A percentile compares a stretch with the other conserved stretches of the same genome.
These are phyloP conservation scores for Boletus holoroseus DNA, from an alignment of 1,284 basidiomycete species.

Conservation along the genomic window DNA sequence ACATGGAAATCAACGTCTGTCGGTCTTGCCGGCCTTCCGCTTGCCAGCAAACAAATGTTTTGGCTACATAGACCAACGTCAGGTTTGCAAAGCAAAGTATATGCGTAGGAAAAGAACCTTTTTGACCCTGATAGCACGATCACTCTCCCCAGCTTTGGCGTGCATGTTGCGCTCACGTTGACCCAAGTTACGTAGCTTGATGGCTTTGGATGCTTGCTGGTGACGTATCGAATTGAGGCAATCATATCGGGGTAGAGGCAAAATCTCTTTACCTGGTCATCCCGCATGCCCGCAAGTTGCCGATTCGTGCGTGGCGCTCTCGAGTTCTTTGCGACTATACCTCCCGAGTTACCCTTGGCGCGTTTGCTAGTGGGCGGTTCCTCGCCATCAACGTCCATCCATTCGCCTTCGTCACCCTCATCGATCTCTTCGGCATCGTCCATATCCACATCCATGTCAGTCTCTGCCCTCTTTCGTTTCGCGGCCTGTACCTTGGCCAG, in stretches of 20 bases:
- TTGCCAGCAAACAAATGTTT: slow-evolving; percentile 87
- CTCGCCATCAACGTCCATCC: slow-evolving; percentile 69
- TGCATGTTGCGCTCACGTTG: slow-evolving; percentile 82
- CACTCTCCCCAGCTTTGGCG: slow-evolving; percentile 86
- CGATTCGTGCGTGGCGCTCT: slow-evolving; percentile 68
- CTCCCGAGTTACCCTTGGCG: slow-evolving; percentile 59
- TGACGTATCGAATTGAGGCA: background rate
- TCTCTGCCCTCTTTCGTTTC: slow-evolving; percentile 64
- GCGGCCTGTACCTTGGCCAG: slow-evolving; percentile 74
- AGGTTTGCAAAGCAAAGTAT: slow-evolving; percentile 6
- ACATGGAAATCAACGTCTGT: slow-evolving; percentile 52
- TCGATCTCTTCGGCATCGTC: slow-evolving; percentile 46
- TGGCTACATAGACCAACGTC: slow-evolving; percentile 44
- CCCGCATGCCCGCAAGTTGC: slow-evolving; percentile 73
- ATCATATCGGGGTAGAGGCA: background rate
- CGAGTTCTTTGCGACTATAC: slow-evolving; percentile 44
- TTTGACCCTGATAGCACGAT: slow-evolving; percentile 75
- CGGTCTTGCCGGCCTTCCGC: slow-evolving; percentile 82
- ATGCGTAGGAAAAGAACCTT: slow-evolving; percentile 52
- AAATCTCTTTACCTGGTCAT: slow-evolving; percentile 50
- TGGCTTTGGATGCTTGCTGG: slow-evolving; percentile 75
- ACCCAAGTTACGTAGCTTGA: slow-evolving; percentile 76
- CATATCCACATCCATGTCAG: slow-evolving; percentile 48
- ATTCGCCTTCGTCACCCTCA: slow-evolving; percentile 40
- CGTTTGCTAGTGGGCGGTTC: slow-evolving; percentile 52